Conservation (phyloP, 2,329 filamentous ascomycete genomes). For the Fusarium secorum region DNA sequence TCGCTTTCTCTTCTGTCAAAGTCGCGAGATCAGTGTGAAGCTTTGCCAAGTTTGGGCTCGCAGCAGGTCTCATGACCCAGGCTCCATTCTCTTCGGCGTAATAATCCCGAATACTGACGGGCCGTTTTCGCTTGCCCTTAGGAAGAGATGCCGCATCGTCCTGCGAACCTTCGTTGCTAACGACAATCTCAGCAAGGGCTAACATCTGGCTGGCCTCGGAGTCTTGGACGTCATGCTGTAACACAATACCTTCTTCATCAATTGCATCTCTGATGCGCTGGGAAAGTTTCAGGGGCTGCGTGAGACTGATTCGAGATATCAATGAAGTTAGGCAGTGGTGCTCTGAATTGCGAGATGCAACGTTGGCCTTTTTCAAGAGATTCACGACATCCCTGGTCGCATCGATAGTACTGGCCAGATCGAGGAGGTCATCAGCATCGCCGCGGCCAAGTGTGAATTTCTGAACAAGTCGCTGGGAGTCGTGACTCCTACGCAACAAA, state of each 20-base stretch:
- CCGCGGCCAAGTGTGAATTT: slow-evolving; percentile 93
- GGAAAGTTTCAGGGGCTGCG: slow-evolving; percentile 73
- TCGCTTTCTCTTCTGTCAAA: slow-evolving; percentile 66
- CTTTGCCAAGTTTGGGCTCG: slow-evolving; percentile 69
- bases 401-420: slow-evolving; percentile 80
- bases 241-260: slow-evolving; percentile 88
- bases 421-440: slow-evolving; percentile 89
- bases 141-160: slow-evolving; percentile 64
- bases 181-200: slow-evolving; percentile 75
- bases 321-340: slow-evolving; percentile 55
- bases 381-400: slow-evolving; percentile 72
- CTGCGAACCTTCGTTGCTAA: slow-evolving; percentile 69
- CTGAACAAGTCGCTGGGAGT: slow-evolving; percentile 89
- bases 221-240: slow-evolving; percentile 80
- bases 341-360: slow-evolving; percentile 7
- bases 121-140: slow-evolving; percentile 59
- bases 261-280: slow-evolving; percentile 78
- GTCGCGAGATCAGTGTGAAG: slow-evolving; percentile 73
- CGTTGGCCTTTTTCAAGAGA: slow-evolving; percentile 49
- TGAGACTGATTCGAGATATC: slow-evolving; percentile 68
- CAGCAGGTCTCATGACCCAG: slow-evolving; percentile 73
- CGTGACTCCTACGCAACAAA: slow-evolving; percentile 77
- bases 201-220: slow-evolving; percentile 75
- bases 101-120: slow-evolving; percentile 60
- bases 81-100: slow-evolving; percentile 67